Evolutionary conservation across 1,139 yeast species (phyloP), one percentile per base, ranked within the genome.

Genomic region (Pichia kudriavzevii): DNA sequence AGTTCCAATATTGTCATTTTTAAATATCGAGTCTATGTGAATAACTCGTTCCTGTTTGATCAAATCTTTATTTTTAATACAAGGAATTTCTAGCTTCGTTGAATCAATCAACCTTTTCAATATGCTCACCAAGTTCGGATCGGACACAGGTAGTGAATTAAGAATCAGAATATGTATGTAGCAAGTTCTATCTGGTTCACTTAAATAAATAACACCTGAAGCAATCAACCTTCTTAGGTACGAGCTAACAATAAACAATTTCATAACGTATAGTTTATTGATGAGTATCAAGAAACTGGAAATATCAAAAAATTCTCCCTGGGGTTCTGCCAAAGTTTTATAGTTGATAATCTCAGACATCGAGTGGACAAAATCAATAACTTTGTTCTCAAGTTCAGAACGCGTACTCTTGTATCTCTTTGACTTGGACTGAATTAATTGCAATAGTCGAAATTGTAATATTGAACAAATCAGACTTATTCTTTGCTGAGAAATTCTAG

Each of bases 161-260:
- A 79, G 56, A 20, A 78, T 65, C 16, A 59, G 46, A 22, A 75
- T 51, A 49, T 79, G 85, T 13, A 64, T 58, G 26, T 60, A 55
- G 10, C 63, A 68, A 43, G 52, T 57, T 43, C 41, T 54, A 42
- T 44, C 55, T 15, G 50, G 57, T 15, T 49, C 49, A 14, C 66
- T 59, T 7, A 70, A 53, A 53, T 80, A 84, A 34, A 85, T 70
- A 1, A 83, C 65, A 4, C 95, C 96, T 1, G 93, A 79, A 4
- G 95, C 85, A 34, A 87, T 85, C 24, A 85, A 60, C 44, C 79
- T 74, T 49, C 95, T 63, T 39, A 85, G 63, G 48, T 85, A 87
- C 1, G 83, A 70, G 0, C 88, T 76, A 3, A 80, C 69, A 1
- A 73, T 61, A 22, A 79, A 66, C 18, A 78, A 55, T 31, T 70